Evolutionary conservation across 352 stramenopile species (phyloP).

Genomic region (Achlya hypogyna): DNA sequence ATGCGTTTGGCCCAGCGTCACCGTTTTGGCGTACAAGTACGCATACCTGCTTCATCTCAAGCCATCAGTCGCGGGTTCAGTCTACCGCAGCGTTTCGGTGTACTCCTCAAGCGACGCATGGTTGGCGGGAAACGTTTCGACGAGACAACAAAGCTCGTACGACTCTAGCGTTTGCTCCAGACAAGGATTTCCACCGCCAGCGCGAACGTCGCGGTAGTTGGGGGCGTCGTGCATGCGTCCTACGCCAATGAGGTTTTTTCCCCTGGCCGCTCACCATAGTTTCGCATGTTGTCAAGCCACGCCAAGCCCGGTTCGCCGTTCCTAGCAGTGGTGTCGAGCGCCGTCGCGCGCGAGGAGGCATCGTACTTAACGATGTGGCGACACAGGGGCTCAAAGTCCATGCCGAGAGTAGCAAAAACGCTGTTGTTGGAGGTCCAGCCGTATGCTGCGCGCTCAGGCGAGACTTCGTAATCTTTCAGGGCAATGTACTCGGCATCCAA

Average conservation of each 20-base stretch:
- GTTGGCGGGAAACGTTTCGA: constrained; percentile 88
- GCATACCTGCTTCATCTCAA: constrained; percentile 32
- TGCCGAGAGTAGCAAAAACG: constrained; percentile 87
- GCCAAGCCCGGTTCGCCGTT: constrained; percentile 91
- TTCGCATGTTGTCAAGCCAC: constrained; percentile 92
- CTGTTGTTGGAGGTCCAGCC: constrained; percentile 93
- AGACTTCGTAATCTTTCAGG: constrained; percentile 87
- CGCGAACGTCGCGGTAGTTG: constrained; percentile 75
- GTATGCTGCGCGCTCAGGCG: constrained; percentile 78
- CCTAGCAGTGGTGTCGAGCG: background rate
- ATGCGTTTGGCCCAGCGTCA: constrained; percentile 87
- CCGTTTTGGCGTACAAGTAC: constrained; percentile 91
- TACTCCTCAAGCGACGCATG: constrained; percentile 85
- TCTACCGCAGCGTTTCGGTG: constrained; percentile 61
- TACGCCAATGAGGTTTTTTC: background rate
- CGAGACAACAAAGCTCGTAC: constrained; percentile 92
- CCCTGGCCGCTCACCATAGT: constrained; percentile 35
- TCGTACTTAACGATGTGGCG: constrained; percentile 53
- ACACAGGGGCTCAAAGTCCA: constrained; percentile 86
- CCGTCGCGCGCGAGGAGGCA: background rate
- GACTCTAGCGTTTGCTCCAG: constrained; percentile 88
- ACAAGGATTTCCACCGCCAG: constrained; percentile 85
- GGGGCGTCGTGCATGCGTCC: constrained; percentile 79
- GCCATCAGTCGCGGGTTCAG: background rate
- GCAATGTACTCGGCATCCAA: constrained; percentile 81